Base-by-base conservation (phyloP, 2,329 filamentous ascomycete species). In the Botrytis squamosa region DNA sequence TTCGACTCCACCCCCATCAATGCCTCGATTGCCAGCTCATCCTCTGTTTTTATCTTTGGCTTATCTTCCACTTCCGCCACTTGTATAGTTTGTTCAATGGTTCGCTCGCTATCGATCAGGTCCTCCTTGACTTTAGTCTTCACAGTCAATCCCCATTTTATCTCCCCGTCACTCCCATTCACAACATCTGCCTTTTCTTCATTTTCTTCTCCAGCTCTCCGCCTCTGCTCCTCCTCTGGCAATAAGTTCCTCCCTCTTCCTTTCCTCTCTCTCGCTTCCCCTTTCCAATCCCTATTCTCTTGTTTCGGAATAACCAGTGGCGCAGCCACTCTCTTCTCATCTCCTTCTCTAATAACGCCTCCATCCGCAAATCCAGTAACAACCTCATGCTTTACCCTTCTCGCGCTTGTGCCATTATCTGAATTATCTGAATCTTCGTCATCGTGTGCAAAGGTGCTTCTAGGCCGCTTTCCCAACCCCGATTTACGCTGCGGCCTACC, bases 1-100 rank as follows among this genome's bases (percentile, higher is more conserved):
- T 86, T 84, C 14, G 83, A 80, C 77, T 86, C 80, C 29, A 88
- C 87, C 4, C 88, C 88, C 14, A 93, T 84, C 14, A 95, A 85
- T 9, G 92, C 90, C 74, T 90, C 88, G 74, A 94, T 83, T 14
- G 92, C 92, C 74, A 92, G 88, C 74, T 93, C 90, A 70, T 88
- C 87, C 10, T 86, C 87, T 66, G 86, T 81, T 79, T 75, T 82
- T 9, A 76, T 75, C 44, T 78, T 78, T 25, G 77, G 73, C n/a
- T 76, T 71, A 29, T 77, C 70, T 64, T 75, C 70, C 52, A 82
- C 79, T 44, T 78, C 76, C 25, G 79, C 77, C 36, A 78, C 78
- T 62, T 74, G 59, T 38, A 67, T 46, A 8, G 62, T 55, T 42
- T 55, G 59, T 5, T 38, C 57, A 46, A 29, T 55, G 44, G 80